phyloP scores from a whole-genome alignment of 2,329 filamentous ascomycete genomes.

The Botrytis aclada region DNA sequence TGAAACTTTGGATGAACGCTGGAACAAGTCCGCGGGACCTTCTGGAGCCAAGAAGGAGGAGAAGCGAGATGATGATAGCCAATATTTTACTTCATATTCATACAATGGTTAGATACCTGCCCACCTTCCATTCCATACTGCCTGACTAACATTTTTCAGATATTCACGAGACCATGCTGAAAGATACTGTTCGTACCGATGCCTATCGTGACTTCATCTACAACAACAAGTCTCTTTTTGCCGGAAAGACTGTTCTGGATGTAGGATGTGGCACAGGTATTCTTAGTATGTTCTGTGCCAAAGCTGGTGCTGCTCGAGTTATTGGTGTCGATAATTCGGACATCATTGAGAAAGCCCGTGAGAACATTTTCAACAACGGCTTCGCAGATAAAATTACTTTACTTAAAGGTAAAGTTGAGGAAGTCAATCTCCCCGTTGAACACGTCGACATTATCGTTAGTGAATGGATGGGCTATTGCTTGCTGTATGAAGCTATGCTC shows the following conservation, averaged over 20 bases:
- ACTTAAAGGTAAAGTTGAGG: slow-evolving; percentile 82
- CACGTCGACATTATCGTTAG: slow-evolving; percentile 93
- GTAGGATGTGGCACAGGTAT: slow-evolving; percentile 88
- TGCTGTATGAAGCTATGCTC: slow-evolving; percentile 94
- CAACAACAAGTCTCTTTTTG: slow-evolving; percentile 82
- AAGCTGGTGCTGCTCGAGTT: slow-evolving; percentile 80
- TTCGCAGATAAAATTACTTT: slow-evolving; percentile 73
- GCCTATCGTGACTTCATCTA: slow-evolving; percentile 96
- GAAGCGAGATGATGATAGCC: slow-evolving; percentile 52
- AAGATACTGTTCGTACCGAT: slow-evolving; percentile 83
- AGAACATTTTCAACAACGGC: slow-evolving; percentile 80
- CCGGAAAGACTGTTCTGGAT: slow-evolving; percentile 82
- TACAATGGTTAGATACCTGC: slow-evolving; percentile 54
- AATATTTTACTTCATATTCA: slow-evolving; percentile 64
- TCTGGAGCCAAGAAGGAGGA: slow-evolving; percentile 30
- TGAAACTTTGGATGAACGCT: slow-evolving; percentile 41
- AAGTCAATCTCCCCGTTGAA: slow-evolving; percentile 72
- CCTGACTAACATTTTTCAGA: slow-evolving; percentile 46
- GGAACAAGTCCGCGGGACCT: slow-evolving; percentile 38
- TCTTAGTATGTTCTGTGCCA: slow-evolving; percentile 90
- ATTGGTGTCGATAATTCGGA: slow-evolving; percentile 90
- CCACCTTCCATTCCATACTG: slow-evolving; percentile 22
- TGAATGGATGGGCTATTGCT: slow-evolving; percentile 96
- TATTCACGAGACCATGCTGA: slow-evolving; percentile 95
- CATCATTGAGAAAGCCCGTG: slow-evolving; percentile 81